Evolutionary conservation across 2,329 filamentous ascomycete genomes (phyloP).

Genomic region (Teratosphaeria pseudoeucalypti): DNA sequence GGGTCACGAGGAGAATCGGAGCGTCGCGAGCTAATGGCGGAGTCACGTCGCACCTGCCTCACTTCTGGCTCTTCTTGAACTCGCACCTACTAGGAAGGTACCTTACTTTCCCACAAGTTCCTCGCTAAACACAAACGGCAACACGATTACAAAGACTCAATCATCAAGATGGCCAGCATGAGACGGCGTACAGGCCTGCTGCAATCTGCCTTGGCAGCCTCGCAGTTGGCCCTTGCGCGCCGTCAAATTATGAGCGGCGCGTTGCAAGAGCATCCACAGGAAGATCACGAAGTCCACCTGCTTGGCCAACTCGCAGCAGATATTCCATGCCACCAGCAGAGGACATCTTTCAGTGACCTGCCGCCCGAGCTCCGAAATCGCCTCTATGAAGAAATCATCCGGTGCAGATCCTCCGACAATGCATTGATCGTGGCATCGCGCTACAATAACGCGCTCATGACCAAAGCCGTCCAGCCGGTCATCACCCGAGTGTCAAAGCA

Average conservation of each 20-base stretch:
- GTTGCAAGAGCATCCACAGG: neutral
- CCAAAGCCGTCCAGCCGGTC: conserved; percentile 5
- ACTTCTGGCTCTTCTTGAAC: neutral
- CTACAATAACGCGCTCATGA: conserved; percentile 1
- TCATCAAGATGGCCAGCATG: neutral
- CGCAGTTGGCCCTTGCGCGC: neutral
- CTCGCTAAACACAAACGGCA: neutral
- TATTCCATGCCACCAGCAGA: neutral
- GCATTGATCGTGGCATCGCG: conserved; percentile 3
- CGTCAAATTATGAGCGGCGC: neutral
- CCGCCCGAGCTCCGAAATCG: conserved; percentile 11
- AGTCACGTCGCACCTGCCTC: neutral
- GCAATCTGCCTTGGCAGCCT: neutral
- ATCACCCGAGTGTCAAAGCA: conserved; percentile 6
- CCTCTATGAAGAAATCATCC: conserved; percentile 4
- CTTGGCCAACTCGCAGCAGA: neutral
- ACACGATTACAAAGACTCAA: neutral
- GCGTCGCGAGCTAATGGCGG: too few species aligned
- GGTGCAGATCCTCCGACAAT: neutral
- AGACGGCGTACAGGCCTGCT: neutral
- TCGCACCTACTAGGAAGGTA: neutral
- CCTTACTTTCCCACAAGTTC: neutral
- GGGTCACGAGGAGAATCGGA: too few species aligned
- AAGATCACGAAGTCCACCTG: neutral
- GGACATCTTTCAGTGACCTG: conserved; percentile 1